Evolutionary conservation across 768 basidiomycete genomes (phyloP).

Genomic region (Nidularia pulvinata): DNA sequence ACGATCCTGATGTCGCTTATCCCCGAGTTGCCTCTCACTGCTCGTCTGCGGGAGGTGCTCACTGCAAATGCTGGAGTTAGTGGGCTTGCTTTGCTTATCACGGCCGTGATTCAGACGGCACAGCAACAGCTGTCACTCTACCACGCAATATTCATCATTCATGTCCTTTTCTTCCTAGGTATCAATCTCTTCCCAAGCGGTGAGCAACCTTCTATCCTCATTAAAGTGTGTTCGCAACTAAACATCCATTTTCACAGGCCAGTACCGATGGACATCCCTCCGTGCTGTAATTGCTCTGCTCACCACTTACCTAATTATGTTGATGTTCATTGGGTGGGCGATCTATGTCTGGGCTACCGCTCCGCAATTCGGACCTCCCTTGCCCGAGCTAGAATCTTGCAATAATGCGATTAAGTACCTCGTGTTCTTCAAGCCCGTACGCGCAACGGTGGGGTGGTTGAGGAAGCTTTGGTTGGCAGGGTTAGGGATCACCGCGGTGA

Average conservation of each 20-base stretch:
- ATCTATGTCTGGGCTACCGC: constrained; percentile 11
- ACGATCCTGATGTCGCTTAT: constrained; percentile 7
- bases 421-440: constrained; percentile 6
- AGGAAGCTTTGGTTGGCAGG: constrained; percentile 9
- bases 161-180: constrained; percentile 9
- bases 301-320: constrained; percentile 4
- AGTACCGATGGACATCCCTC: background rate
- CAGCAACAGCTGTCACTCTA: constrained; percentile 8
- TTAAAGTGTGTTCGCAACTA: no score
- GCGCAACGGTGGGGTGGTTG: constrained; percentile 9
- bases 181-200: constrained; percentile 6
- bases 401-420: constrained; percentile 10
- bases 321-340: constrained; percentile 9
- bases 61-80: constrained; percentile 8
- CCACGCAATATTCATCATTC: constrained; percentile 11
- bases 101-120: constrained; percentile 8
- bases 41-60: constrained; percentile 6
- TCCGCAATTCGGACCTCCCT: constrained; percentile 2
- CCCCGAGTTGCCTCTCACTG: constrained; percentile 3
- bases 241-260: background rate
- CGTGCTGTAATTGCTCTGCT: constrained; percentile 2
- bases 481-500: background rate
- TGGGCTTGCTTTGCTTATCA: constrained; percentile 8
- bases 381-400: background rate
- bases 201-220: background rate